Percentiles rank a stretch among this genome's conserved stretches.
phyloP scores from a whole-genome alignment of 1,139 yeast genomes.

The Suhomyces maxii region DNA sequence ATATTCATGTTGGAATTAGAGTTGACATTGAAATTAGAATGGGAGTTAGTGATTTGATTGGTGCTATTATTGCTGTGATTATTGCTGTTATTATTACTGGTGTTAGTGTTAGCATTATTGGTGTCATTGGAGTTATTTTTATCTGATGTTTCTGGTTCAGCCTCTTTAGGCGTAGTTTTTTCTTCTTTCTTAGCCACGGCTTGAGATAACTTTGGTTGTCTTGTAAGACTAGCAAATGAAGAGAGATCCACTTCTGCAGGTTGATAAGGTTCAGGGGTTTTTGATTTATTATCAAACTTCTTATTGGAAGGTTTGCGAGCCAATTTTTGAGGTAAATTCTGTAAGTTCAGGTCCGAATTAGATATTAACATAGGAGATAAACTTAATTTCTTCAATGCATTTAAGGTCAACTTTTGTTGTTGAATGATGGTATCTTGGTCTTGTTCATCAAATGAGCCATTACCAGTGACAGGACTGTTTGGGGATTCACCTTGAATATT shows the following conservation, averaged over 20 bases:
- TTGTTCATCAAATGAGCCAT: constrained; percentile 26
- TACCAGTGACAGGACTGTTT: constrained; percentile 1
- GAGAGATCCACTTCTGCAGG: constrained; percentile 58
- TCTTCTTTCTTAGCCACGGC: constrained; percentile 1
- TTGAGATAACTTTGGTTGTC: constrained; percentile 36
- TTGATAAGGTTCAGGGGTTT: constrained; percentile 39
- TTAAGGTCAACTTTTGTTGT: constrained; percentile 45
- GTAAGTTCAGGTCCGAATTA: constrained; percentile 16
- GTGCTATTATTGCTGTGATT: background rate
- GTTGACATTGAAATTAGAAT: constrained; percentile 4
- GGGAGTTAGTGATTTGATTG: background rate
- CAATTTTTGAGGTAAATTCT: constrained; percentile 9
- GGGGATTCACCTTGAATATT: constrained; percentile 5
- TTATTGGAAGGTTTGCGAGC: constrained; percentile 16
- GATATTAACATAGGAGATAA: constrained; percentile 41
- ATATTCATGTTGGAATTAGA: background rate
- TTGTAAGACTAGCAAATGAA: constrained; percentile 47
- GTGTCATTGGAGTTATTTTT: background rate
- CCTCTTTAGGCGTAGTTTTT: background rate
- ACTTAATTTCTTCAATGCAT: constrained; percentile 47
- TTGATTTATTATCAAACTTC: constrained; percentile 9
- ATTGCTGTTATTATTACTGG: background rate
- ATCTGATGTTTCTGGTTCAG: background rate
- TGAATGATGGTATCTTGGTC: constrained; percentile 42
- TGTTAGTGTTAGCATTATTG: background rate